Conservation (phyloP, 768 basidiomycete species). For the Boletus subparvulus region DNA sequence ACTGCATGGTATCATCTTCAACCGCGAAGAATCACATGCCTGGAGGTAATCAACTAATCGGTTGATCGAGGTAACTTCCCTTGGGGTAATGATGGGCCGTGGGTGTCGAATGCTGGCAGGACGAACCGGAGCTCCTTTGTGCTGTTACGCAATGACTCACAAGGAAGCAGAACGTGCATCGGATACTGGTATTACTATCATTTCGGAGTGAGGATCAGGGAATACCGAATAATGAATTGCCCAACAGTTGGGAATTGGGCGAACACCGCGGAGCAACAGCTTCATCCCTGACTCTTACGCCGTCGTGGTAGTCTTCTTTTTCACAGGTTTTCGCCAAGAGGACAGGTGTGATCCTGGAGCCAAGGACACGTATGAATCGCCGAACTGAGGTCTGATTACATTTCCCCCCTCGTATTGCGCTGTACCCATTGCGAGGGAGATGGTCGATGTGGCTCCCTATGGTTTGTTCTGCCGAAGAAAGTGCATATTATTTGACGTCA, state of each 20-base stretch:
- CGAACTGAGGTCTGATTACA: background rate
- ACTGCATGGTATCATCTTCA: background rate
- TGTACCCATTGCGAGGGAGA: too few species aligned
- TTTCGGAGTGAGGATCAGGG: slow-evolving; percentile 20
- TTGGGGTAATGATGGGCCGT: slow-evolving; percentile 6
- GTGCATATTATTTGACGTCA: too few species aligned
- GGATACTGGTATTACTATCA: background rate
- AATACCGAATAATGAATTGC: slow-evolving; percentile 1
- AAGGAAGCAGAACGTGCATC: background rate
- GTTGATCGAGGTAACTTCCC: slow-evolving; percentile 4
- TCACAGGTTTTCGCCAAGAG: background rate
- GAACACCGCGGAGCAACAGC: slow-evolving; percentile 16
- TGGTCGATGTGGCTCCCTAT: too few species aligned
- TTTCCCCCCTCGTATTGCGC: too few species aligned
- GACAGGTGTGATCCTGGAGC: background rate
- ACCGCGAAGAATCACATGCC: background rate
- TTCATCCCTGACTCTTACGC: background rate
- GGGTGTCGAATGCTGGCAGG: background rate
- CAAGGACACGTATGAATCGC: background rate
- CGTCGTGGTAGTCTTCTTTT: background rate
- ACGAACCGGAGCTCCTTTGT: background rate
- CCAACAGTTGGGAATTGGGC: background rate
- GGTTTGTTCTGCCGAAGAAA: too few species aligned
- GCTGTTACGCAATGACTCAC: slow-evolving; percentile 2
- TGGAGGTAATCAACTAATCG: background rate